Base-by-base conservation (phyloP, 1,284 basidiomycete genomes). In the Cryptococcus wingfieldii region DNA sequence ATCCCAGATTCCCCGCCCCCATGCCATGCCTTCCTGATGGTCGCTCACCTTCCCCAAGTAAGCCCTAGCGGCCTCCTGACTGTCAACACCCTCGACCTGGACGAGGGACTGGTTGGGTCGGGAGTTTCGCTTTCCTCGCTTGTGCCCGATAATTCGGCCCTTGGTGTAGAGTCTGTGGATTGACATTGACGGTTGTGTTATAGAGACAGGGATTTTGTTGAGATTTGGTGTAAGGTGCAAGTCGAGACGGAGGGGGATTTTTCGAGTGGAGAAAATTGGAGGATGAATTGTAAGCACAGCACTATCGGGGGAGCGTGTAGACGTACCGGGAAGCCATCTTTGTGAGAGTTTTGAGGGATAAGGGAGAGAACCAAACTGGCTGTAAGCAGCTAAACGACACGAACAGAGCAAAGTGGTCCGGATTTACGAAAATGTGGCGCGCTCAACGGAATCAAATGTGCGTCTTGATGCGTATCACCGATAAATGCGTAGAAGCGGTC, bases 101-200 rank as follows among this genome's bases (percentile, higher is more conserved):
- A 98, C 80, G 71, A 98, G 86, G 58, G 92, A 90, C 66, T 93
- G 96, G 83, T 95, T 95, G 76, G 92, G 92, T 76, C 87, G 84
- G 64, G 88, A 84, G 84, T 96, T 97, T 78, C 91, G 88, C 84
- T 98, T 98, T 70, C 90, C 92, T 70, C 96, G 90, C 83, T 98
- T 95, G 89, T 96, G 90, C 69, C 93, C 91, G 76, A 97, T 84
- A 76, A 98, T 87, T 75, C 95, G 91, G 80, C 91, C 96, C 85
- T 97, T 97, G 80, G 81, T 81, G 86, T 98, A 98, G 76, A 97
- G 85, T 85, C 92, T 93, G 77, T 54, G 28, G 41, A 37, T 28
- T 27, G 16, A 14, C 19, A 25, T 16, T n/a, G 18, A 19, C 37
- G 47, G 48, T 23, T 12, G 53, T 14, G 38, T 1, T 44, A 4